Evolutionary conservation across 2,329 filamentous ascomycete species (phyloP).

Genomic region (Botrytis paeoniae): DNA sequence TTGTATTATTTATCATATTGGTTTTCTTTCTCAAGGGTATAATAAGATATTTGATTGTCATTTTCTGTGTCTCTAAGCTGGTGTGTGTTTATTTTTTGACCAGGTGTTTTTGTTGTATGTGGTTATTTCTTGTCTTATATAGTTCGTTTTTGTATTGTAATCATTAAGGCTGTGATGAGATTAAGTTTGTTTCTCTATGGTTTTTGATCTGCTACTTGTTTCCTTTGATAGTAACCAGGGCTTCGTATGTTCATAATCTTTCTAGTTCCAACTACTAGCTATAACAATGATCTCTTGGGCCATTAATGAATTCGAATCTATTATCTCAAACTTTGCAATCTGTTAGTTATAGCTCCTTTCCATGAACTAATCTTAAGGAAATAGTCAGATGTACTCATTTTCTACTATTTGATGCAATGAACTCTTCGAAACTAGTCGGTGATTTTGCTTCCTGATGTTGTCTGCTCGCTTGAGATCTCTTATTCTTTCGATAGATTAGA

Average conservation of each 20-base stretch:
- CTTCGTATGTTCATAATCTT: too few relatives aligned
- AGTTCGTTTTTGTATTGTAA: neutral
- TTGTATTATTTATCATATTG: neutral
- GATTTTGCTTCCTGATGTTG: neutral
- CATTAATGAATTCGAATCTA: neutral
- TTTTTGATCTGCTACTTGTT: neutral
- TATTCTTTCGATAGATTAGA: too few relatives aligned
- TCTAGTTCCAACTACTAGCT: too few relatives aligned
- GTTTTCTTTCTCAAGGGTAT: too few relatives aligned
- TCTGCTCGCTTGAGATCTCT: too few relatives aligned
- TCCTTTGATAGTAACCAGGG: neutral
- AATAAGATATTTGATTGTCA: too few relatives aligned
- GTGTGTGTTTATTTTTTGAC: neutral
- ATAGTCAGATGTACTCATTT: neutral
- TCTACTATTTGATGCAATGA: fast-evolving
- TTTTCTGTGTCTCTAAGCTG: neutral
- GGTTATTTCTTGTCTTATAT: neutral
- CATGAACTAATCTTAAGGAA: neutral
- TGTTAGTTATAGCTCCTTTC: fast-evolving
- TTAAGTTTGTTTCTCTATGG: fast-evolving
- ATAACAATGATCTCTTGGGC: fast-evolving
- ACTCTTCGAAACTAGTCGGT: neutral
- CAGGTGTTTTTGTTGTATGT: fast-evolving
- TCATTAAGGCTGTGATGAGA: neutral
- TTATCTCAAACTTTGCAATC: neutral